phyloP scores from a whole-genome alignment of 129 eudicot species.

The Sambucus nigra region DNA sequence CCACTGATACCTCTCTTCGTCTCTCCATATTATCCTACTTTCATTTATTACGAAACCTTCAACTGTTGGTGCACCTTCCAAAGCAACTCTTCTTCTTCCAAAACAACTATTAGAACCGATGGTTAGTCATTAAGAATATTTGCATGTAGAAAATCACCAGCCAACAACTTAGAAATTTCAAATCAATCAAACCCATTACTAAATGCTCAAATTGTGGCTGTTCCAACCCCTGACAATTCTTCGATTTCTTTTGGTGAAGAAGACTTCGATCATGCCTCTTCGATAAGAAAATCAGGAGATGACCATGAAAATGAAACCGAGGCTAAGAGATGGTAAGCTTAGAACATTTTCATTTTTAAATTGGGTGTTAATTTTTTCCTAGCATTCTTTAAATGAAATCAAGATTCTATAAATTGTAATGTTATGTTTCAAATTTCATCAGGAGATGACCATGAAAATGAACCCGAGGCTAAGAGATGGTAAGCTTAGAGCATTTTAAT shows the following conservation, averaged over 20 bases:
- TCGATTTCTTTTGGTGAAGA: constrained; percentile 77
- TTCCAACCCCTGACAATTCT: constrained; percentile 47
- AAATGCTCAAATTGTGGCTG: constrained; percentile 27
- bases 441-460: constrained; percentile 62
- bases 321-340: constrained; percentile 78
- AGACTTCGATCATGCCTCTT: constrained; percentile 68
- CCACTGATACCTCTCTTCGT: too few species aligned
- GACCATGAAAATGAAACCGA: constrained; percentile 73
- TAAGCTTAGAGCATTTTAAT: constrained; percentile 14
- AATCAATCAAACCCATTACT: constrained; percentile 16
- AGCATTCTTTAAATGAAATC: too few species aligned
- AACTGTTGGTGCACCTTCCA: too few species aligned
- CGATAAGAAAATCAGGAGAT: constrained; percentile 65
- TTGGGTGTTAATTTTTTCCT: too few species aligned
- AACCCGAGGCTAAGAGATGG: constrained; percentile 94
- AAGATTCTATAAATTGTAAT: too few species aligned
- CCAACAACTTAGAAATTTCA: constrained; percentile 13
- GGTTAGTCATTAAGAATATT: too few species aligned
- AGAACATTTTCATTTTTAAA: not conserved
- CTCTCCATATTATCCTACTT: too few species aligned
- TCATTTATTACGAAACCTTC: too few species aligned
- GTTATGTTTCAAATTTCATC: too few species aligned
- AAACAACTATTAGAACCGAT: too few species aligned
- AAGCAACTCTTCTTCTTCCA: too few species aligned
- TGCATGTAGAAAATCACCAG: constrained; percentile 49